These are phyloP conservation scores for Mycena belliarum DNA, from an alignment of 768 basidiomycete genomes.

Conservation along the genomic window DNA sequence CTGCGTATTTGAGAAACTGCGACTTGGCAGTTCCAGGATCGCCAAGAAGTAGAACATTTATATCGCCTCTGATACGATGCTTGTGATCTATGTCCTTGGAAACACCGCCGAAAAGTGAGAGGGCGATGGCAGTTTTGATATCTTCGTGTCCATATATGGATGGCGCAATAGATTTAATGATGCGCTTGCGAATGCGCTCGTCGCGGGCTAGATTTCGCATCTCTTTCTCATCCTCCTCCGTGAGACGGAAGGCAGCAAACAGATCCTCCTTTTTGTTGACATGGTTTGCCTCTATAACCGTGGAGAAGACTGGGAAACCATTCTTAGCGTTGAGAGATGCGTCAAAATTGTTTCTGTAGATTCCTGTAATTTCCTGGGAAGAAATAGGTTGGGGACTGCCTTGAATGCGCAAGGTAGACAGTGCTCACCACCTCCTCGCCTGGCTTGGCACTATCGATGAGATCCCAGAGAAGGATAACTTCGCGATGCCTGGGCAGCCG, in stretches of 20 bases:
- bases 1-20: conserved; percentile 97
- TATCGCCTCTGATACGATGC: conserved; percentile 94
- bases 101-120: conserved; percentile 93
- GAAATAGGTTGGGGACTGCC: conserved; percentile 10
- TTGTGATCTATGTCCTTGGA: conserved; percentile 96
- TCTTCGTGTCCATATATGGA: conserved; percentile 99
- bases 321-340: conserved; percentile 98
- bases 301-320: conserved; percentile 99
- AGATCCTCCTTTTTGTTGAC: conserved; percentile 99
- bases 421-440: conserved; percentile 93
- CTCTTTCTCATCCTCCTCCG: conserved; percentile 94
- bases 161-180: conserved; percentile 97
- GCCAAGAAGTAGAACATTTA: conserved; percentile 93
- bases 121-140: conserved; percentile 95
- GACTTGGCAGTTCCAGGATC: conserved; percentile 99
- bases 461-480: conserved; percentile 95
- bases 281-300: conserved; percentile 97
- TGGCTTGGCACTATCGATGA: conserved; percentile 97
- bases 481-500: conserved; percentile 96
- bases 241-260: conserved; percentile 96
- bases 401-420: background rate
- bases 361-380: conserved; percentile 89
- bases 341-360: conserved; percentile 99
- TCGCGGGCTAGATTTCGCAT: conserved; percentile 87
- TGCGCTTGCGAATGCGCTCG: conserved; percentile 93